These are phyloP conservation scores for Samsoniella hepiali DNA, from an alignment of 2,329 filamentous ascomycete genomes.

Conservation along the genomic window DNA sequence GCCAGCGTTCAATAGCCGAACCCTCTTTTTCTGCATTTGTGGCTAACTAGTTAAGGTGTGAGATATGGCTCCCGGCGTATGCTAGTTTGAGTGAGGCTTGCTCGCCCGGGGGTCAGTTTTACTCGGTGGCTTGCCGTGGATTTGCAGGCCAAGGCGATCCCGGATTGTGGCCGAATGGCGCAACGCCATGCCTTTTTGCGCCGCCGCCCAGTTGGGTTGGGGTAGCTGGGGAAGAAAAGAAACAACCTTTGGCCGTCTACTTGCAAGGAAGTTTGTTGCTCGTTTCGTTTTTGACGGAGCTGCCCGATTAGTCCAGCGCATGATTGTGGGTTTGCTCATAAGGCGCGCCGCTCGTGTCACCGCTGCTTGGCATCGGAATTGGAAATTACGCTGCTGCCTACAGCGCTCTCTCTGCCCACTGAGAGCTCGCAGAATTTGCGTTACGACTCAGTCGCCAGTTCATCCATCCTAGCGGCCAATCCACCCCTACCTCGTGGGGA, in stretches of 20 bases:
- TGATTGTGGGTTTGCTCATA: too few relatives aligned
- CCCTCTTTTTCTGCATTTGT: background rate
- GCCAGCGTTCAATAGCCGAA: conserved; percentile 10
- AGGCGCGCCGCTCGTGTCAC: background rate
- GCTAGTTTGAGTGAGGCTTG: background rate
- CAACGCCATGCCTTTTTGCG: background rate
- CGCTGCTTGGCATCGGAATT: background rate
- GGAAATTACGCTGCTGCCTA: background rate
- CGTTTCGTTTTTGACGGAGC: background rate
- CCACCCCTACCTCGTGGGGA: background rate
- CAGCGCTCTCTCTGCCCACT: background rate
- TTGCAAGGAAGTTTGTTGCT: too few relatives aligned
- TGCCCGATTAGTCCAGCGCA: too few relatives aligned
- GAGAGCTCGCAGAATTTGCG: conserved; percentile 4
- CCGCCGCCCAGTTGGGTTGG: background rate
- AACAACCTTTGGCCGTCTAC: background rate
- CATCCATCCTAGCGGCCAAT: background rate
- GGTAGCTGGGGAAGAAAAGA: background rate
- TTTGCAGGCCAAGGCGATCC: background rate
- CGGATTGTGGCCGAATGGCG: background rate
- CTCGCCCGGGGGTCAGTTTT: background rate
- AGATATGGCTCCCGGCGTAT: conserved; percentile 13
- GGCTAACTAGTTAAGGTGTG: background rate
- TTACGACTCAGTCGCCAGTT: conserved; percentile 14
- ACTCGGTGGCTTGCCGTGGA: background rate